Conservation (phyloP, 23 red algal genomes). For the Gracilaria caudata region DNA sequence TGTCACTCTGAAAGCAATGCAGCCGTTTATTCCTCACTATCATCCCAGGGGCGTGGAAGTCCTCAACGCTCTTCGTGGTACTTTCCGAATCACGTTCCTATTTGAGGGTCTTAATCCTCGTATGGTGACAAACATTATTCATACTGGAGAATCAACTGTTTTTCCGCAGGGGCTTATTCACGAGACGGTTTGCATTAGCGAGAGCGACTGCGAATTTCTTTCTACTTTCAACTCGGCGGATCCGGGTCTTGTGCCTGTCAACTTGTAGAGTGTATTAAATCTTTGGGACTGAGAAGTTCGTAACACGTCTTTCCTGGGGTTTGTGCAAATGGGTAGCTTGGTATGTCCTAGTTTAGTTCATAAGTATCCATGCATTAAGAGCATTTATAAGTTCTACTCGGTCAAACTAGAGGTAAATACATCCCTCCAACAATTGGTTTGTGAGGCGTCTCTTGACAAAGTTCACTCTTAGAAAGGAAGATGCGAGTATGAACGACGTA, state of each 20-base stretch:
- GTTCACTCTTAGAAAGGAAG: too few relatives aligned
- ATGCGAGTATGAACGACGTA: too few relatives aligned
- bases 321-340: background rate
- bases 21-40: constrained; percentile 57
- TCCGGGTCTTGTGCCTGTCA: constrained; percentile 66
- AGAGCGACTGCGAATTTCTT: constrained; percentile 45
- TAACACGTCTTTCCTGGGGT: background rate
- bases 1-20: constrained; percentile 41
- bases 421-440: too few relatives aligned
- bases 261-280: background rate
- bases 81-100: constrained; percentile 47
- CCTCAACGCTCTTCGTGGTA: constrained; percentile 49
- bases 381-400: too few relatives aligned
- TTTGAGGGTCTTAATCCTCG: constrained; percentile 59
- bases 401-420: too few relatives aligned
- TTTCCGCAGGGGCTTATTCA: constrained; percentile 78
- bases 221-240: constrained; percentile 66
- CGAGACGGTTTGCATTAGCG: constrained; percentile 45
- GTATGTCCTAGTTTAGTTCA: too few relatives aligned
- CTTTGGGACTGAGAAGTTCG: background rate
- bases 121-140: constrained; percentile 36
- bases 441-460: too few relatives aligned
- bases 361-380: too few relatives aligned
- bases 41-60: constrained; percentile 62
- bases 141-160: constrained; percentile 51